Percentiles rank a stretch among this genome's conserved stretches.
Evolutionary conservation across 495 filamentous ascomycete species (phyloP).

Genomic region (Penicillium ochrochloron): DNA sequence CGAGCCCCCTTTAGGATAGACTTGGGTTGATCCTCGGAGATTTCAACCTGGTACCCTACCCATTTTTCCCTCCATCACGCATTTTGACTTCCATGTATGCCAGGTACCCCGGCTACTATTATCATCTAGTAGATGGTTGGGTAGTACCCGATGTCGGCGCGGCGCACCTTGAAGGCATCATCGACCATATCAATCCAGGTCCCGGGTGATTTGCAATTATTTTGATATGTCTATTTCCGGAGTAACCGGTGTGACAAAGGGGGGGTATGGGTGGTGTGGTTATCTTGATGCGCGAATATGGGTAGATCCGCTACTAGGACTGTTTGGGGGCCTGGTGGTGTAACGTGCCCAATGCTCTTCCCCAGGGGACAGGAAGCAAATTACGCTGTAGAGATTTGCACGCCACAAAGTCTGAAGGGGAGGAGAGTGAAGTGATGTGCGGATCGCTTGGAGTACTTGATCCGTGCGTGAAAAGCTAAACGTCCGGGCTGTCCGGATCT

Average conservation of each 20-base stretch:
- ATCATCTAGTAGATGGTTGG: neutral
- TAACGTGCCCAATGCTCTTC: neutral
- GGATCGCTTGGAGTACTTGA: slow-evolving; percentile 1
- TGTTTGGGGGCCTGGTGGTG: neutral
- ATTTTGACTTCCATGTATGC: neutral
- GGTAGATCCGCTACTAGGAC: slow-evolving; percentile 17
- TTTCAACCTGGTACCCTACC: neutral
- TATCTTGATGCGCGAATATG: neutral
- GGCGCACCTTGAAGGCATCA: neutral
- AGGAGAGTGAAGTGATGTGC: neutral
- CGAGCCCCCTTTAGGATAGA: neutral
- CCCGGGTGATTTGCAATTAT: neutral
- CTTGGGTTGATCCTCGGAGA: neutral
- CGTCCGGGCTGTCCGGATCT: neutral
- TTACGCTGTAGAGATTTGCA: slow-evolving; percentile 12
- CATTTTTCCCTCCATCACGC: neutral
- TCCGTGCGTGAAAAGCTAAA: slow-evolving; percentile 3
- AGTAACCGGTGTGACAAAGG: neutral
- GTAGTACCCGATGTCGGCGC: slow-evolving; percentile 4
- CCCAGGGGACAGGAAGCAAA: neutral
- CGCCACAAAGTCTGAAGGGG: slow-evolving; percentile 6
- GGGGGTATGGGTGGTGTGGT: neutral
- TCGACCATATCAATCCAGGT: neutral
- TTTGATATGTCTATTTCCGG: neutral
- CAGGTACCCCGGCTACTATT: neutral